Evolutionary conservation across 306 rosid species (phyloP).

Genomic region (Fagus crenata): DNA sequence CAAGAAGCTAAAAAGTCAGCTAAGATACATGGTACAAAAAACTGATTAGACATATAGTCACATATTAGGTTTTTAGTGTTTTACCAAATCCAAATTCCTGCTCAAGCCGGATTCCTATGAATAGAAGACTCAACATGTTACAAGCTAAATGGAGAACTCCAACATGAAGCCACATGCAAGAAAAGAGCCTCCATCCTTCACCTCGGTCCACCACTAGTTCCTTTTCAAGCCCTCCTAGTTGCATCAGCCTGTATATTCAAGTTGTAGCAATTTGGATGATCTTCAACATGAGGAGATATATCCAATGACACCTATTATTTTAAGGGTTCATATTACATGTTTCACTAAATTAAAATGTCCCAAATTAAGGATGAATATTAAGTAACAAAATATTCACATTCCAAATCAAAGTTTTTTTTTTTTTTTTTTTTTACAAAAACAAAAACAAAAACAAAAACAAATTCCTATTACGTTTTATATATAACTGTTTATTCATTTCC

Average conservation of each 20-base stretch:
- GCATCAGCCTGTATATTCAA: conserved; percentile 47
- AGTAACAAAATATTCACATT: background rate
- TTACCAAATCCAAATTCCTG: conserved; percentile 81
- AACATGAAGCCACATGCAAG: conserved; percentile 95
- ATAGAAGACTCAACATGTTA: conserved; percentile 80
- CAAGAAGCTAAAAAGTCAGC: conserved; percentile 10
- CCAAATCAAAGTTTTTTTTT: background rate
- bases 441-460: no score
- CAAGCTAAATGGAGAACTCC: conserved; percentile 76
- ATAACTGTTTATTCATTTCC: no score
- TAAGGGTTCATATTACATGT: no score
- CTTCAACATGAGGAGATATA: background rate
- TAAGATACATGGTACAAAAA: background rate
- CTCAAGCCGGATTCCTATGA: conserved; percentile 78
- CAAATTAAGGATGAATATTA: background rate
- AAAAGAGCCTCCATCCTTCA: conserved; percentile 70
- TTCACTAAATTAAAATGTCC: no score
- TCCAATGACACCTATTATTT: background rate
- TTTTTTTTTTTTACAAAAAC: no score
- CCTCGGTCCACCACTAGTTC: conserved; percentile 42
- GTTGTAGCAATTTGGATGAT: background rate
- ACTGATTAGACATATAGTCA: background rate
- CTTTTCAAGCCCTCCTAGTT: conserved; percentile 64
- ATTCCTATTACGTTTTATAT: no score
- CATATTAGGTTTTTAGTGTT: conserved; percentile 22